Conservation (phyloP, 1,284 basidiomycete species). For the Leccinum holopus region DNA sequence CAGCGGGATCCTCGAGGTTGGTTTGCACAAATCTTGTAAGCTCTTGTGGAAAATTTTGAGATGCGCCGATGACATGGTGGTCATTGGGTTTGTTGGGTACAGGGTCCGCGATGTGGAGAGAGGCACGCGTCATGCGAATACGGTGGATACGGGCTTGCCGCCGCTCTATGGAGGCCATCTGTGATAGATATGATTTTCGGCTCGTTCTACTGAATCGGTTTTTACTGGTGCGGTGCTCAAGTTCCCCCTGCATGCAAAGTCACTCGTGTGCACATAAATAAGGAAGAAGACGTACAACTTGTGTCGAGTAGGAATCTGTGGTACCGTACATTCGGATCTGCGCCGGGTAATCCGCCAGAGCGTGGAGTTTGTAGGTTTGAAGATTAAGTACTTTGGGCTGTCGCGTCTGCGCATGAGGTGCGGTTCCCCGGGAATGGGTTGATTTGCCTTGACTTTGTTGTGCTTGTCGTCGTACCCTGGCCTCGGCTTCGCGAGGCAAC, state of each 20-base stretch:
- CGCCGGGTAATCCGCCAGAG: too few relatives aligned
- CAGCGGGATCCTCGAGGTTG: neutral
- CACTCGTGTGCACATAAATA: too few relatives aligned
- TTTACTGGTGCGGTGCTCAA: neutral
- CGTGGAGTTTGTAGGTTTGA: too few relatives aligned
- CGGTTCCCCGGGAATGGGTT: neutral
- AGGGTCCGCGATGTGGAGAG: neutral
- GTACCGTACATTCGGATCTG: too few relatives aligned
- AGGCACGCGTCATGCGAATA: neutral
- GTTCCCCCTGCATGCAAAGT: neutral
- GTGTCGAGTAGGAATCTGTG: too few relatives aligned
- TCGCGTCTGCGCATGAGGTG: neutral
- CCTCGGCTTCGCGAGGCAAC: neutral
- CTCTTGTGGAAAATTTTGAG: slow-evolving; percentile 13
- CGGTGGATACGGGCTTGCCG: too few relatives aligned
- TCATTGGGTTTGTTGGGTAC: neutral
- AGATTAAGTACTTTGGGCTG: neutral
- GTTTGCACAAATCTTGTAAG: slow-evolving; percentile 16
- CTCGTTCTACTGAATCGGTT: neutral
- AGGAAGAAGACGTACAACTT: too few relatives aligned
- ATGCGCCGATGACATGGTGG: slow-evolving; percentile 19
- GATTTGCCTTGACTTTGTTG: neutral
- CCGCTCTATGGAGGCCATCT: too few relatives aligned
- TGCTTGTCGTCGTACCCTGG: neutral
- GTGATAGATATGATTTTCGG: neutral